These are phyloP conservation scores for Macrotyloma uniflorum DNA, from an alignment of 306 rosid species.

Conservation along the genomic window DNA sequence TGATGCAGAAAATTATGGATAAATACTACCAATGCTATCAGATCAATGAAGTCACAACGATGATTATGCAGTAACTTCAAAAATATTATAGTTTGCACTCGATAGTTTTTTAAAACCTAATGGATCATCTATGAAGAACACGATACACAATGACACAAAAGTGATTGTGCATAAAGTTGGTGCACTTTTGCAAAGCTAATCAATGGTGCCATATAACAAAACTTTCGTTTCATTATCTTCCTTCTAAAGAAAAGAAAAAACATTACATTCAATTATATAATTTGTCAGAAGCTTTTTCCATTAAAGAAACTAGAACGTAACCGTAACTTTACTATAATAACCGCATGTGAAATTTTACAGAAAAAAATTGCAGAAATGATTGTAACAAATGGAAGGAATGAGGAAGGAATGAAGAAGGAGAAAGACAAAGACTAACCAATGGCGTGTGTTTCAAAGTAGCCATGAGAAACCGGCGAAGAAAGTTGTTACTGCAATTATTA, in stretches of 20 bases:
- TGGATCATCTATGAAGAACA: neutral
- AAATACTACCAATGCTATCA: too few species aligned
- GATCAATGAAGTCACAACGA: too few species aligned
- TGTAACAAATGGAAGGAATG: too few species aligned
- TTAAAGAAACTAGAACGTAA: neutral
- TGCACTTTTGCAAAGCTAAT: neutral
- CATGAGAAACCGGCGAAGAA: slow-evolving; percentile 16
- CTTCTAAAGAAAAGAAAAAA: neutral
- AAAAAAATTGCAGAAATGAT: neutral
- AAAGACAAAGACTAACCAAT: slow-evolving; percentile 34
- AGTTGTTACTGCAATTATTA: neutral
- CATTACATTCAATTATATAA: neutral
- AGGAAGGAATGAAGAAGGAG: neutral
- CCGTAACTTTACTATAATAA: too few species aligned
- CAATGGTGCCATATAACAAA: neutral
- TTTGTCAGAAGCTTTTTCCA: neutral
- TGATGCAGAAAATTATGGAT: too few species aligned
- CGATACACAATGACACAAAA: neutral
- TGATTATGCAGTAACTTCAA: too few species aligned
- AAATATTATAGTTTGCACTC: too few species aligned
- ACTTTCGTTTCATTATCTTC: neutral
- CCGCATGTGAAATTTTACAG: neutral
- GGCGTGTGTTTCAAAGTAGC: slow-evolving; percentile 27
- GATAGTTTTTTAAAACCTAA: neutral
- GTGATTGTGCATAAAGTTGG: neutral